phyloP scores from a whole-genome alignment of 2,329 filamentous ascomycete species.

The Fusarium sp. region DNA sequence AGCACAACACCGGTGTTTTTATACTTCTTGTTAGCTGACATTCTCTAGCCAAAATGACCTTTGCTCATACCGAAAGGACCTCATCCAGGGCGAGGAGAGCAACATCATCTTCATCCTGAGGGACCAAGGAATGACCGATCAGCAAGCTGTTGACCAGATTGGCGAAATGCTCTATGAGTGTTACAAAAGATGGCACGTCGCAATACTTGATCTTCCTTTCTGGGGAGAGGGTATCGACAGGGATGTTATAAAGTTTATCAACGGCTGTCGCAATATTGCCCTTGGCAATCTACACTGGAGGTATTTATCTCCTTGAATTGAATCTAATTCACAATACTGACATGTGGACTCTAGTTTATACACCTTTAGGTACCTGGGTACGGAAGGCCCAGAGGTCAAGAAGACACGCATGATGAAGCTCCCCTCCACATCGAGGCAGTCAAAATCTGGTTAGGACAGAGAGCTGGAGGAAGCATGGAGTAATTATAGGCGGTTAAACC shows the following conservation, averaged over 20 bases:
- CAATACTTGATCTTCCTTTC: constrained; percentile 21
- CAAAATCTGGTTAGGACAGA: too few relatives aligned
- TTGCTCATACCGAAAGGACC: constrained; percentile 28
- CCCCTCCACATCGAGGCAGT: background rate
- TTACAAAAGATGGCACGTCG: constrained; percentile 23
- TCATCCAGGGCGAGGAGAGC: constrained; percentile 23
- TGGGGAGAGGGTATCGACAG: constrained; percentile 27
- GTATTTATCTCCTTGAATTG: background rate
- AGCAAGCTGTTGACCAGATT: constrained; percentile 25
- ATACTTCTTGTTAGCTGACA: background rate
- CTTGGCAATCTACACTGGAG: constrained; percentile 27
- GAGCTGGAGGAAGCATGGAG: too few relatives aligned
- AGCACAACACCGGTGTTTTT: too few relatives aligned
- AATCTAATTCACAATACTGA: background rate
- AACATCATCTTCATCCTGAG: constrained; percentile 31
- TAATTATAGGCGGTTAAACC: too few relatives aligned
- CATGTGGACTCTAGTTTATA: constrained; percentile 3
- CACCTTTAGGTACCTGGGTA: constrained; percentile 16
- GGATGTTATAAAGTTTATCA: constrained; percentile 30
- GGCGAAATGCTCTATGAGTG: constrained; percentile 30
- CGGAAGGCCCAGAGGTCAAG: constrained; percentile 22
- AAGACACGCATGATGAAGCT: constrained; percentile 28
- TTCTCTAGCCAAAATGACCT: constrained; percentile 22
- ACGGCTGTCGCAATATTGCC: constrained; percentile 28
- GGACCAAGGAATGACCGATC: constrained; percentile 27